Evolutionary conservation across 345 rosid genomes (phyloP), one percentile per base, ranked within the genome.

Genomic region (Hirschfeldia incana): DNA sequence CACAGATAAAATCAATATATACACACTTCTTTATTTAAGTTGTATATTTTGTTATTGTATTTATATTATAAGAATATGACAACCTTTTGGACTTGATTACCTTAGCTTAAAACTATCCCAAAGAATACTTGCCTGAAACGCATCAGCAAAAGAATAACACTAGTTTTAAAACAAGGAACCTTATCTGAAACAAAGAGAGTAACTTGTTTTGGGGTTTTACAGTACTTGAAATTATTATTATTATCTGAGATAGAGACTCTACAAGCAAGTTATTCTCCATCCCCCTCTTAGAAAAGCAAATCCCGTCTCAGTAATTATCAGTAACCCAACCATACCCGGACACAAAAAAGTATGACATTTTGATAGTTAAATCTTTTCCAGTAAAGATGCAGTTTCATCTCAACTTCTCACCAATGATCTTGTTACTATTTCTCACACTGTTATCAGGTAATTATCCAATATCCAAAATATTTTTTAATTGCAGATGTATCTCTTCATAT

Each of bases 381-480:
- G 15, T 10, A 15, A 57, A 46, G 12, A 88, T 90, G 95, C 83
- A 86, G 59, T 9, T 32, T 28, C 72, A 0, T 78, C 34, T 81
- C 53, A 57, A 17, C 51, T 62, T 76, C 37, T 75, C 78, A 30
- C 69, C 76, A 27, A 83, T 68, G 33, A 12, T 88, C 65, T 72
- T 87, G 5, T 77, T 85, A 1, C 68, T 79, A 33, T 26, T 82
- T 21, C 49, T 82, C 42, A 13, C 78, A 1, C 6, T 87, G 37
- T 88, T 81, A 3, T 75, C 87, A 76, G 94, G 93, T 88, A 85
- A 71, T 17, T 1, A 51, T 46, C 68, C 66, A 61, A 2, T 27
- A 8, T 8, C 61, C 61, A 21, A 6, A 6, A 55, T 53, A 15
- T 5, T n/a, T 46, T 53, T 53, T 53, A 15, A 53, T 53, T 1